A percentile compares a stretch with the other conserved stretches of the same genome.
phyloP scores from a whole-genome alignment of 305 asterid species.

The Fraxinus angustifolia region DNA sequence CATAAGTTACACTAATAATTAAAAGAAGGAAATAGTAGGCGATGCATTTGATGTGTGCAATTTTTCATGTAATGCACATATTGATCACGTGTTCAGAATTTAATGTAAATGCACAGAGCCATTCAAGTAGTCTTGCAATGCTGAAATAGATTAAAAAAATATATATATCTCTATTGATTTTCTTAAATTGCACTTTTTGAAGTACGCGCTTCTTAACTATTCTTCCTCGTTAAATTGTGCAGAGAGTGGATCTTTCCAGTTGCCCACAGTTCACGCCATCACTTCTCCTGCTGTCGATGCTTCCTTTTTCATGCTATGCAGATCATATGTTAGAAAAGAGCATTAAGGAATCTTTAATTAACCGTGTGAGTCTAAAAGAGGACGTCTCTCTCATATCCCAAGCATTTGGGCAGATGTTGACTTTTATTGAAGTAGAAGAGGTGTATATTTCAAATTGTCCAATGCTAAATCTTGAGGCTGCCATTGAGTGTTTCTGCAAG shows the following conservation, averaged over 20 bases:
- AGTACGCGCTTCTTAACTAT: constrained; percentile 20
- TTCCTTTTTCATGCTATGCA: constrained; percentile 39
- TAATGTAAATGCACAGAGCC: neutral
- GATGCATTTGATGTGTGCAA: neutral
- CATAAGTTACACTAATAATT: neutral
- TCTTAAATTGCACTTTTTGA: neutral
- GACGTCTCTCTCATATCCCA: constrained; percentile 28
- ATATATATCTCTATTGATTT: neutral
- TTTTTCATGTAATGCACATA: constrained; percentile 6
- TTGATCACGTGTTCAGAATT: neutral
- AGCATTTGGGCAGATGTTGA: constrained; percentile 36
- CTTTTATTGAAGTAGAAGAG: constrained; percentile 69
- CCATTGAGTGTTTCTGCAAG: constrained; percentile 57
- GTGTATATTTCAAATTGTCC: constrained; percentile 85
- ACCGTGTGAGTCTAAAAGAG: constrained; percentile 27
- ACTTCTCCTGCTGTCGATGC: constrained; percentile 54
- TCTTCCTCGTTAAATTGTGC: constrained; percentile 29
- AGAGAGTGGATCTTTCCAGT: constrained; percentile 77
- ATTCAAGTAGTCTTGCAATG: constrained; percentile 9
- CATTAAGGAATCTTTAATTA: constrained; percentile 33
- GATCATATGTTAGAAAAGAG: constrained; percentile 36
- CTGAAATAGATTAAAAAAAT: neutral
- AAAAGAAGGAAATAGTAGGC: neutral
- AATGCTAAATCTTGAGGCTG: constrained; percentile 52
- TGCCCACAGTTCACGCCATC: constrained; percentile 62